These are phyloP conservation scores for Plenodomus biglobosus DNA, from an alignment of 2,329 filamentous ascomycete genomes.

Conservation along the genomic window DNA sequence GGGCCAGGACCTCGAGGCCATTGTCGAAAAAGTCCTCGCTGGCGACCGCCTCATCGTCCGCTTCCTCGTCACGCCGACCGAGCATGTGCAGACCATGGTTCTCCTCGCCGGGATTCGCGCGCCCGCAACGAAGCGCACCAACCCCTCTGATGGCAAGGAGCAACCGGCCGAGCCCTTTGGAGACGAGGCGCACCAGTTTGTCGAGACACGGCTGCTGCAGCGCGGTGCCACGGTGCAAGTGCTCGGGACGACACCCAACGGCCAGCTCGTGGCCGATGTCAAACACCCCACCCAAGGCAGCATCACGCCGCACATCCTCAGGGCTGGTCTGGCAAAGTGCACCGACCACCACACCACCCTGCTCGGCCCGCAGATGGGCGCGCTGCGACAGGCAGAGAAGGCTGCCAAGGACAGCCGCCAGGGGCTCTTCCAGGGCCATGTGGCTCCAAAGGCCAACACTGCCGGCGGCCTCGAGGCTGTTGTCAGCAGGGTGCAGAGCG, in stretches of 20 bases:
- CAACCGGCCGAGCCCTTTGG: conserved; percentile 87
- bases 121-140: conserved; percentile 83
- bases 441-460: conserved; percentile 61
- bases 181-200: conserved; percentile 84
- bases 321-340: conserved; percentile 86
- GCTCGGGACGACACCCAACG: conserved; percentile 84
- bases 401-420: conserved; percentile 74
- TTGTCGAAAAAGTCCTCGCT: conserved; percentile 88
- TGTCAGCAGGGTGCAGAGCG: conserved; percentile 82
- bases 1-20: conserved; percentile 73
- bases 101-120: conserved; percentile 86
- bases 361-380: conserved; percentile 84
- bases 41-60: conserved; percentile 88
- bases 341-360: conserved; percentile 95
- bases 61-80: conserved; percentile 74
- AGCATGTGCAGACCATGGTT: conserved; percentile 86
- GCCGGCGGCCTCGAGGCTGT: conserved; percentile 73
- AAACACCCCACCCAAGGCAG: conserved; percentile 82
- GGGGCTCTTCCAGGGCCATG: conserved; percentile 79
- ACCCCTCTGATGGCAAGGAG: conserved; percentile 74
- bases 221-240: conserved; percentile 80
- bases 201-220: conserved; percentile 83
- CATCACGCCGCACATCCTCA: conserved; percentile 87
- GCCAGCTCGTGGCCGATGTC: conserved; percentile 84
- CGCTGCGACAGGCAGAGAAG: conserved; percentile 83